Percentiles rank a stretch among this genome's conserved stretches.
phyloP scores from a whole-genome alignment of 176 grass and related monocot genomes.

The Ensete glaucum region DNA sequence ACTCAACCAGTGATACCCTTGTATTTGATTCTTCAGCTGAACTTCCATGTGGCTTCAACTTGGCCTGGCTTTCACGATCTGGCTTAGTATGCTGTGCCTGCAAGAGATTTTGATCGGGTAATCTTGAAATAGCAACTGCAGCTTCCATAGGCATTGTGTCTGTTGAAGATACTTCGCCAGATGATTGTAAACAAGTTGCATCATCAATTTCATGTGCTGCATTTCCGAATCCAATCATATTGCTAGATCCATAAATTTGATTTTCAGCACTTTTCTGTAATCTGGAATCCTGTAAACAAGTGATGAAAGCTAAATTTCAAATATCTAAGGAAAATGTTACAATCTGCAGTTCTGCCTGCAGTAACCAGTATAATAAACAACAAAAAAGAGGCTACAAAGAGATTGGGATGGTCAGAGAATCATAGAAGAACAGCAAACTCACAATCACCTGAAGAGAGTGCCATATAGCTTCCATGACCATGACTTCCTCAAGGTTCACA shows the following conservation, averaged over 20 bases:
- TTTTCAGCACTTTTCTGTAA: background rate
- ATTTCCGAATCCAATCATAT: background rate
- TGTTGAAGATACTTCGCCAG: background rate
- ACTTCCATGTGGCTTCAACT: background rate
- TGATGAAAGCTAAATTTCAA: background rate
- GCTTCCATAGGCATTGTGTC: background rate
- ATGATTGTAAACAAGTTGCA: background rate
- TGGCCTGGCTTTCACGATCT: background rate
- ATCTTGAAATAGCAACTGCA: background rate
- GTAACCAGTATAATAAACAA: no score
- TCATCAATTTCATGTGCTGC: background rate
- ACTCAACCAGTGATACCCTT: background rate
- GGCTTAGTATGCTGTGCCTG: background rate
- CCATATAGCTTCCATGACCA: conserved; percentile 27
- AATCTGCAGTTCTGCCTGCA: no score
- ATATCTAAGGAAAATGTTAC: background rate
- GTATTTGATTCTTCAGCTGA: background rate
- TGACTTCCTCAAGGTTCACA: conserved; percentile 20
- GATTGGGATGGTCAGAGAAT: background rate
- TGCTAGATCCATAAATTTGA: background rate
- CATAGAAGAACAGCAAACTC: background rate
- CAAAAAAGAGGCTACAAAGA: background rate
- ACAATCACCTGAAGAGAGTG: conserved; percentile 16
- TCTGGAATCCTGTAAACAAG: conserved; percentile 9
- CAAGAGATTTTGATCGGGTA: background rate